phyloP scores from a whole-genome alignment of 345 rosid species.

The Corymbia maculata region DNA sequence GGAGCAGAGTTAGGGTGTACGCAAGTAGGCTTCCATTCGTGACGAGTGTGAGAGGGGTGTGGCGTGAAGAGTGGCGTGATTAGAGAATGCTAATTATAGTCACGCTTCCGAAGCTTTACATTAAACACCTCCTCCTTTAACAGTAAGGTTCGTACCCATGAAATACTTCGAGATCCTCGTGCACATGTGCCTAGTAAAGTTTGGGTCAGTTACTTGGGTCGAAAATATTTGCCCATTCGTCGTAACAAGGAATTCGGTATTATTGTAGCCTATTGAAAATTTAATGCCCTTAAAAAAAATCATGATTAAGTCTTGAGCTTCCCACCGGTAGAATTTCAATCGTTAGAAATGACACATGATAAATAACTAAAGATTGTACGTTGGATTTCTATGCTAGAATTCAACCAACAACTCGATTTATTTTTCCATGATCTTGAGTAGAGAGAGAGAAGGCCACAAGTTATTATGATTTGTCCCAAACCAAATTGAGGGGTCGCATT shows the following conservation, averaged over 20 bases:
- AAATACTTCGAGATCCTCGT: background rate
- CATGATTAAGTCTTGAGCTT: background rate
- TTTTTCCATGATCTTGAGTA: no score
- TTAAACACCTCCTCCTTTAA: background rate
- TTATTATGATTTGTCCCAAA: background rate
- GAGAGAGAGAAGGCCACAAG: no score
- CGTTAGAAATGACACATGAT: background rate
- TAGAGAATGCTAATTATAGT: no score
- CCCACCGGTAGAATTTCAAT: background rate
- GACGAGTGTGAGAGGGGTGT: background rate
- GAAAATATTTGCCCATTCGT: background rate
- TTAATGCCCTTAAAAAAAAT: background rate
- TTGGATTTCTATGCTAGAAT: background rate
- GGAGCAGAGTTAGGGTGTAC: no score
- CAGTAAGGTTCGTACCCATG: background rate
- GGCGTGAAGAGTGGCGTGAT: background rate
- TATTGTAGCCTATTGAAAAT: background rate
- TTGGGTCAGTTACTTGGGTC: background rate
- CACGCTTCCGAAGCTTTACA: no score
- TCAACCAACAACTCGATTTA: background rate
- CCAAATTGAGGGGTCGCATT: background rate
- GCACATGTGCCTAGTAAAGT: background rate
- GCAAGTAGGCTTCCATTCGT: no score
- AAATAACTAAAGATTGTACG: background rate
- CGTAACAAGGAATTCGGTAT: background rate